Evolutionary conservation across 2,329 filamentous ascomycete species (phyloP).

Genomic region (Colletotrichum sp.): DNA sequence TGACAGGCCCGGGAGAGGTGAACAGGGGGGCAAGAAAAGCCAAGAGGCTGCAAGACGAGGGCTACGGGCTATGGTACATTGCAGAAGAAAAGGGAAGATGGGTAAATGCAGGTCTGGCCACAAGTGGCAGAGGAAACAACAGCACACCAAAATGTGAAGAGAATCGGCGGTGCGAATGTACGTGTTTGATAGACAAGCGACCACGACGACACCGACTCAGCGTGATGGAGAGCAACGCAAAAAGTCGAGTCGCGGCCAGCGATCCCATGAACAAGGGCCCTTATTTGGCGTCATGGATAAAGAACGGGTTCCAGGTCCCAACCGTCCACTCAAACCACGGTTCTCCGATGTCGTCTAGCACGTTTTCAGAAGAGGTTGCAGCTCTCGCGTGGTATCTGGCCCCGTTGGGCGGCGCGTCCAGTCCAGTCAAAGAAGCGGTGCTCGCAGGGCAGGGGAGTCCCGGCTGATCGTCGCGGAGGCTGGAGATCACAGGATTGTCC

Average conservation of each 20-base stretch:
- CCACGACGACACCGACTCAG: neutral
- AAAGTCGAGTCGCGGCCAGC: neutral
- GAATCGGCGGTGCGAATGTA: neutral
- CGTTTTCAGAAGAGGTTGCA: slow-evolving; percentile 6
- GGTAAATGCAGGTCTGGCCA: neutral
- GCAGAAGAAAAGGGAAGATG: neutral
- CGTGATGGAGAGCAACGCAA: neutral
- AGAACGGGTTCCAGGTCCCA: neutral
- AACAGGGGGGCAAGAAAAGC: neutral
- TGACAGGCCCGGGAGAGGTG: neutral
- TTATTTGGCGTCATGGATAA: slow-evolving; percentile 1
- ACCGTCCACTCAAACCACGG: neutral
- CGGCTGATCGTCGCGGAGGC: slow-evolving; percentile 25
- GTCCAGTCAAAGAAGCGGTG: slow-evolving; percentile 2
- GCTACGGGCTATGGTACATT: neutral
- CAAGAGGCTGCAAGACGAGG: neutral
- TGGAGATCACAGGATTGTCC: slow-evolving; percentile 26
- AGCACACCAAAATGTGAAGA: neutral
- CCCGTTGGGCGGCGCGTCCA: neutral
- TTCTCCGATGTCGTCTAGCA: neutral
- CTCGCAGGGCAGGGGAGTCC: slow-evolving; percentile 13
- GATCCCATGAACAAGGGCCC: neutral
- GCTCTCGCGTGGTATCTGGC: slow-evolving; percentile 17
- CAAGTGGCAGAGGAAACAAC: neutral
- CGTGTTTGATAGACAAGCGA: neutral